A percentile compares a stretch with the other conserved stretches of the same genome.
Evolutionary conservation across 805 yeast species (phyloP).

Genomic region (Dipodascus albidus): DNA sequence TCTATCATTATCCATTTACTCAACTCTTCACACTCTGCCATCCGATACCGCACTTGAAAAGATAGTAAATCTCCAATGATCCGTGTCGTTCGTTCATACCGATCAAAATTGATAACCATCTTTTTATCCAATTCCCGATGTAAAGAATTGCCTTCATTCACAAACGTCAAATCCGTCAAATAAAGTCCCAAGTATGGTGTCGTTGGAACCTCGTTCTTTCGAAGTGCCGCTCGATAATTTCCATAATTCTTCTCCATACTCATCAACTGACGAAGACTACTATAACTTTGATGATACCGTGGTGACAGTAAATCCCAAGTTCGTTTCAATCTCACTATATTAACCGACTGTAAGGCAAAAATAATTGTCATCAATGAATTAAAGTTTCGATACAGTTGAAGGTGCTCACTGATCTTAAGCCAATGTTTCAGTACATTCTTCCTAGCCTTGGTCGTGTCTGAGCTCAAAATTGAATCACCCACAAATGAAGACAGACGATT

Average conservation of each 20-base stretch:
- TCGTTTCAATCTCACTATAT: conserved; percentile 23
- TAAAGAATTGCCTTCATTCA: conserved; percentile 27
- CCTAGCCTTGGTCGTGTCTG: conserved; percentile 21
- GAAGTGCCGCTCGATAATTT: conserved; percentile 20
- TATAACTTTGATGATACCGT: conserved; percentile 17
- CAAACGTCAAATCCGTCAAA: conserved; percentile 26
- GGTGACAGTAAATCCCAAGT: conserved; percentile 25
- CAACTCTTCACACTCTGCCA: conserved; percentile 15
- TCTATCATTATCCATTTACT: conserved; percentile 25
- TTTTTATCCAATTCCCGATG: conserved; percentile 8
- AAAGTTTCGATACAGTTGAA: conserved; percentile 22
- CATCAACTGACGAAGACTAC: conserved; percentile 19
- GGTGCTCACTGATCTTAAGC: conserved; percentile 26
- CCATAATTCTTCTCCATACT: conserved; percentile 27
- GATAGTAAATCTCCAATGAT: conserved; percentile 25
- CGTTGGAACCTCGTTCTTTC: conserved; percentile 16
- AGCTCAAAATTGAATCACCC: conserved; percentile 24
- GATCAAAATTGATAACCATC: conserved; percentile 25
- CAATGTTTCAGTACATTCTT: conserved; percentile 25
- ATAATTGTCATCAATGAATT: conserved; percentile 25
- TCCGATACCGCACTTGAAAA: conserved; percentile 19
- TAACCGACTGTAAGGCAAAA: conserved; percentile 25
- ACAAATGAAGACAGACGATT: conserved; percentile 28
- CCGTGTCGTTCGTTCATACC: conserved; percentile 20
- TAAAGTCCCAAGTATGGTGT: conserved; percentile 27